phyloP scores from a whole-genome alignment of 1,284 basidiomycete genomes.

The Lentinula novae-zelandiae region DNA sequence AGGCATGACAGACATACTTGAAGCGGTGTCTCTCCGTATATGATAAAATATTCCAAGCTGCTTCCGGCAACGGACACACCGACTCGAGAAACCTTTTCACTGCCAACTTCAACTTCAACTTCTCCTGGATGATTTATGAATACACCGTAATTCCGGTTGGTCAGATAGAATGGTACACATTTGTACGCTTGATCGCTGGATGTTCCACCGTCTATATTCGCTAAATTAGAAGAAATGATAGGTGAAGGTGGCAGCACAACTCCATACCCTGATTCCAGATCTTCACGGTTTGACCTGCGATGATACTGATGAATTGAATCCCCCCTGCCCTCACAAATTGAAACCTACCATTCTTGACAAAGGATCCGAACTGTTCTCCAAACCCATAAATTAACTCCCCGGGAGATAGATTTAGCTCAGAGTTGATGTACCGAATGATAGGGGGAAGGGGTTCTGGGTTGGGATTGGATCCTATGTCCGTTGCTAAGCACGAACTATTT shows the following conservation, averaged over 20 bases:
- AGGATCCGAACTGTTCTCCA: slow-evolving; percentile 70
- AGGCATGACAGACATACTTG: slow-evolving; percentile 36
- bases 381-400: slow-evolving; percentile 73
- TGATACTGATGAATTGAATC: background rate
- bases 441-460: slow-evolving; percentile 40
- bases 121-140: slow-evolving; percentile 79
- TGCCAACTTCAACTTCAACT: slow-evolving; percentile 70
- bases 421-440: slow-evolving; percentile 55
- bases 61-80: slow-evolving; percentile 65
- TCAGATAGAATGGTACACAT: slow-evolving; percentile 71
- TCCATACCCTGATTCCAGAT: slow-evolving; percentile 59
- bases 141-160: slow-evolving; percentile 67
- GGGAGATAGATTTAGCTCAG: slow-evolving; percentile 65
- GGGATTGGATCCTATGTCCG: slow-evolving; percentile 57
- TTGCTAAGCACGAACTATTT: slow-evolving; percentile 56
- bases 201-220: slow-evolving; percentile 53
- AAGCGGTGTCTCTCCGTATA: slow-evolving; percentile 61
- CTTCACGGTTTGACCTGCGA: slow-evolving; percentile 53
- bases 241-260: background rate
- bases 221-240: background rate
- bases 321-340: background rate
- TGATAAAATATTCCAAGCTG: slow-evolving; percentile 65
- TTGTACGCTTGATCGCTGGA: slow-evolving; percentile 75
- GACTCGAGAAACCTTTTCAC: slow-evolving; percentile 59
- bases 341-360: slow-evolving; percentile 66